Base-by-base conservation (phyloP, 495 filamentous ascomycete species). In the Hypoxylon rickii region DNA sequence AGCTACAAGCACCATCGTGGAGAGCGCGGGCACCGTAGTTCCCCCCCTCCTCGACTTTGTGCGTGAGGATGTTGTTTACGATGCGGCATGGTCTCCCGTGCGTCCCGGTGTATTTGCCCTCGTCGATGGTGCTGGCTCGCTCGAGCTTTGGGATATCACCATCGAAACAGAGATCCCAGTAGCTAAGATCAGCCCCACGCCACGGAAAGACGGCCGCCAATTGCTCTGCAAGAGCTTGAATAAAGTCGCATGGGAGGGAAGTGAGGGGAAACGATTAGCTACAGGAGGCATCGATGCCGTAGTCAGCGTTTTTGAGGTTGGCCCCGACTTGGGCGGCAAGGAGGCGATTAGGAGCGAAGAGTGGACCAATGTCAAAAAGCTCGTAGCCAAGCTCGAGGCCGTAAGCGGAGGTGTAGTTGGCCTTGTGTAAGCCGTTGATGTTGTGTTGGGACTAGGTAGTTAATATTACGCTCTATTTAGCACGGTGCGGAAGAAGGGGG, bases 101-200 rank as follows among this genome's bases (percentile, higher is more conserved):
- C 88, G 90, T 61, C 94, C 94, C 0, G 90, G 89, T 19, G 89
- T 99, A 10, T 99, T 99, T 71, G 89, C 89, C 11, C 81, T 92
- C 10, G 94, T 97, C 18, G 94, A 97, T 55, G 94, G 94, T 29
- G 89, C 86, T 11, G 94, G 94, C n/a, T 88, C 86, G 66, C 75
- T 99, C 31, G 94, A 97, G 71, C 76, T 99, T 32, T 99, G 92
- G 90, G 95, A 99, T 67, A 79, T 99, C 10, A 95, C 89, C 15
- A 79, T 89, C 12, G 92, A 96, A 70, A 92, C 86, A 1, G 94
- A 97, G 73, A 90, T 97, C 13, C 95, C 94, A 0, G 84, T 90
- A 0, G 86, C 86, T 32, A 86, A 85, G 56, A 84, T 89, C 38
- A 78, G 81, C 36, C 92, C 94, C 0, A 84, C 76, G 55, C 73